Conservation (phyloP, 352 stramenopile species). For the Aphanomyces stellatus region DNA sequence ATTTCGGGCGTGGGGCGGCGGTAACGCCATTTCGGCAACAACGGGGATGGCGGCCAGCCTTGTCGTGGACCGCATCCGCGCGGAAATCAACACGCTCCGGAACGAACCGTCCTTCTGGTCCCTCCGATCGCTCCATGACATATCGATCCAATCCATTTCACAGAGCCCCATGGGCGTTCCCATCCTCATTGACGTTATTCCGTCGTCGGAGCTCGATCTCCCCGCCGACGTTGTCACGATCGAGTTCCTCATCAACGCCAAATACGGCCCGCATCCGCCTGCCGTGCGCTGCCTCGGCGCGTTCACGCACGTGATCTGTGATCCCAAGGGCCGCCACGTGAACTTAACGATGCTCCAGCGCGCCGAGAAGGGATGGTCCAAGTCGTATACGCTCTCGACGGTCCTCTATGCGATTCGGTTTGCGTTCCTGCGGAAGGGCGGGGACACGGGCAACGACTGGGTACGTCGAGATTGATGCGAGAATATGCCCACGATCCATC, state of each 20-base stretch:
- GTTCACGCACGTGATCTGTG: neutral
- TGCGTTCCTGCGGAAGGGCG: neutral
- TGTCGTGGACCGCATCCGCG: neutral
- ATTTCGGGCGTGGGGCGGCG: too few species aligned
- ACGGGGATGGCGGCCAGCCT: neutral
- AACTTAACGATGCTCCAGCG: constrained; percentile 5
- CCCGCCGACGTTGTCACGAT: neutral
- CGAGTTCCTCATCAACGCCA: constrained; percentile 5
- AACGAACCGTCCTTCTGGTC: neutral
- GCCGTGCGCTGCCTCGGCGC: constrained; percentile 4
- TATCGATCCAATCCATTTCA: neutral
- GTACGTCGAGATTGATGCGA: neutral
- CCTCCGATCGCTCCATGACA: neutral
- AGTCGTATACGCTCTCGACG: constrained; percentile 7
- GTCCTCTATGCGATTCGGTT: neutral
- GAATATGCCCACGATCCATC: neutral
- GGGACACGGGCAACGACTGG: neutral
- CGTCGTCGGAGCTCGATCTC: neutral
- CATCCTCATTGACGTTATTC: neutral
- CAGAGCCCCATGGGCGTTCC: neutral
- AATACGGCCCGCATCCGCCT: constrained; percentile 5
- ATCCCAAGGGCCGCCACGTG: neutral
- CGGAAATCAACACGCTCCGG: neutral
- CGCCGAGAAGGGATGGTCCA: constrained; percentile 7
- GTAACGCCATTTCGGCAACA: too few species aligned